Percentiles rank a stretch among this genome's conserved stretches.
Evolutionary conservation across 2,329 filamentous ascomycete genomes (phyloP).

Genomic region (Fusarium sp.): DNA sequence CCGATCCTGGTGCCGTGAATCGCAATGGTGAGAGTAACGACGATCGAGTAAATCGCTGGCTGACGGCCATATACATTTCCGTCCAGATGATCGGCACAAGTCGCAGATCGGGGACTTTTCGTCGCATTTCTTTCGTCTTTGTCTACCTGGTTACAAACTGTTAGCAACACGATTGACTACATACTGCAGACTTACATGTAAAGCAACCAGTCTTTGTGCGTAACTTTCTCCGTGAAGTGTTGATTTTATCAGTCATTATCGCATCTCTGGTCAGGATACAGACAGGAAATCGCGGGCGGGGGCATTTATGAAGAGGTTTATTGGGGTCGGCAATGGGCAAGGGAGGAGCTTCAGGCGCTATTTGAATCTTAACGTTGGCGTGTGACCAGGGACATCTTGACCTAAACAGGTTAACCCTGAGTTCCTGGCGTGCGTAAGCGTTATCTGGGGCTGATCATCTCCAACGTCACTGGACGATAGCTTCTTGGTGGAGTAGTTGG

Average conservation of each 20-base stretch:
- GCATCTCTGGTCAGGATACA: background rate
- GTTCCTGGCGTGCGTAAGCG: background rate
- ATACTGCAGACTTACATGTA: constrained; percentile 3
- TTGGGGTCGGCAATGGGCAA: accelerated
- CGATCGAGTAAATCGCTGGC: constrained; percentile 23
- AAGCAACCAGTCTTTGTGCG: constrained; percentile 34
- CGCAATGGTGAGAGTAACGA: constrained; percentile 11
- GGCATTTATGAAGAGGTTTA: background rate
- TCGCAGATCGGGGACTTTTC: constrained; percentile 19
- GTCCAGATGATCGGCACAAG: background rate
- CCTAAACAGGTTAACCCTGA: background rate
- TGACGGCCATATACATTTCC: constrained; percentile 25
- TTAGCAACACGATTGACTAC: background rate
- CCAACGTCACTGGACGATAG: background rate
- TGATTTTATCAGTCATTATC: background rate
- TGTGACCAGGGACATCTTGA: background rate
- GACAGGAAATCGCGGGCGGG: background rate
- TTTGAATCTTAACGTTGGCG: background rate
- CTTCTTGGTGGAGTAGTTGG: background rate
- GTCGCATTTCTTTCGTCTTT: constrained; percentile 33
- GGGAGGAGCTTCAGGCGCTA: background rate
- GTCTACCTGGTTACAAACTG: background rate
- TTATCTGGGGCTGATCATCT: background rate
- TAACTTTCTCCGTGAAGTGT: background rate
- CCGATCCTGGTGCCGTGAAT: constrained; percentile 1